Percentiles rank a stretch among this genome's conserved stretches.
These are phyloP conservation scores for Lunularia cruciata DNA, from an alignment of 225 moss, liverwort and hornwort species.

Conservation along the genomic window DNA sequence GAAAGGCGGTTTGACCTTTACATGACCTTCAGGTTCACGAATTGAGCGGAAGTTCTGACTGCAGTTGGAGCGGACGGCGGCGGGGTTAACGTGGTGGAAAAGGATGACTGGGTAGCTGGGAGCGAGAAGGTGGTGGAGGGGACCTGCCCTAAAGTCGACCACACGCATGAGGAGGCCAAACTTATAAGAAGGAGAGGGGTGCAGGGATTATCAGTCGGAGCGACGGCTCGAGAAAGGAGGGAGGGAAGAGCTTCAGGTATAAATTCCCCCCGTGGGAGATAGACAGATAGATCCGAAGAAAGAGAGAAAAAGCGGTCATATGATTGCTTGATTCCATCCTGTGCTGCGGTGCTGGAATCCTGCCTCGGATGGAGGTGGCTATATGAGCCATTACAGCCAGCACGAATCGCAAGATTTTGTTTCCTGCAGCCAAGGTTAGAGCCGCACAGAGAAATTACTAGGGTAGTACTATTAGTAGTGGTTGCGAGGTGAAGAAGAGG, in stretches of 20 bases:
- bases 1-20: too few species aligned
- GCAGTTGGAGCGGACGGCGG: too few species aligned
- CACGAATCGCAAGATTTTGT: not conserved
- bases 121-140: too few species aligned
- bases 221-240: not conserved
- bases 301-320: not conserved
- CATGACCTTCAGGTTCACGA: too few species aligned
- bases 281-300: not conserved
- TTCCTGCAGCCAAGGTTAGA: not conserved
- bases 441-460: not conserved
- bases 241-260: not conserved
- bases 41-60: too few species aligned
- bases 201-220: not conserved
- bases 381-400: not conserved
- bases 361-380: not conserved
- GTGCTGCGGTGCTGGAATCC: not conserved
- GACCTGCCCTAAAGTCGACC: conserved; percentile 3
- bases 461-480: not conserved
- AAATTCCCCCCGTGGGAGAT: too few species aligned
- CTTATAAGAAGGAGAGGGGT: not conserved
- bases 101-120: too few species aligned
- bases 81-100: too few species aligned
- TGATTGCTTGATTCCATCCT: not conserved
- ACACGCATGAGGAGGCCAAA: not conserved
- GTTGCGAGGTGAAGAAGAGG: not conserved